Base-by-base conservation (phyloP, 2,329 filamentous ascomycete genomes). In the Grosmannia penicillata region DNA sequence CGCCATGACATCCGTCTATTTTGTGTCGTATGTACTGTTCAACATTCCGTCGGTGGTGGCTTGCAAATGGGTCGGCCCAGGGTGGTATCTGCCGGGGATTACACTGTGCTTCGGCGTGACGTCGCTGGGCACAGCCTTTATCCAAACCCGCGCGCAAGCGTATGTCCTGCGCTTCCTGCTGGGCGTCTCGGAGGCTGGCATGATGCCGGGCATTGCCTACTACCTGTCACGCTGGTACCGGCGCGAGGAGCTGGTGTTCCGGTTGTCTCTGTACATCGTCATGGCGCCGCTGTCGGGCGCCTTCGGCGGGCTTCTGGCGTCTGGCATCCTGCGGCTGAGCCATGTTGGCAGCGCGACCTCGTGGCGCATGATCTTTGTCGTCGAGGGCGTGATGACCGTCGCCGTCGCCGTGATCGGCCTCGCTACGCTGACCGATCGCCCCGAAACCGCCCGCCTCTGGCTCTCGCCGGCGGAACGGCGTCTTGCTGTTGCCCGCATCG, bases 151-250 rank as follows among this genome's bases (percentile, higher is more conserved):
- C 15, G 51, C 56, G 3, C 29, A 33, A 17, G 55, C 62, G 3
- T 73, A 63, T 27, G 77, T 10, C 82, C 13, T 35, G 14, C 33
- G 33, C 14, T 35, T 35, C 13, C 22, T 35, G 14, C 33, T 40
- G 11, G 38, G 38, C 10, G 19, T 40, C 13, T 40, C 83, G 41
- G 81, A 86, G 55, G 75, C 80, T 1, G 80, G 79, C 8, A 75
- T 85, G 70, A 55, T 84, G 38, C 80, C 80, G 0, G 79, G 80
- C 0, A 81, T 82, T 29, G 77, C 78, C 0, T 85, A 83, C 55
- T 84, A 83, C 48, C 58, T 83, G 17, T 77, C 71, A 1, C 62
- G 78, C 37, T 84, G 78, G 78, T 79, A 79, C 45, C 57, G 70
- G 10, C 59, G 72, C 22, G 65, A 60, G 35, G 75, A 79, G 50